Conservation (phyloP, 345 rosid genomes). For the Populus deltoides region DNA sequence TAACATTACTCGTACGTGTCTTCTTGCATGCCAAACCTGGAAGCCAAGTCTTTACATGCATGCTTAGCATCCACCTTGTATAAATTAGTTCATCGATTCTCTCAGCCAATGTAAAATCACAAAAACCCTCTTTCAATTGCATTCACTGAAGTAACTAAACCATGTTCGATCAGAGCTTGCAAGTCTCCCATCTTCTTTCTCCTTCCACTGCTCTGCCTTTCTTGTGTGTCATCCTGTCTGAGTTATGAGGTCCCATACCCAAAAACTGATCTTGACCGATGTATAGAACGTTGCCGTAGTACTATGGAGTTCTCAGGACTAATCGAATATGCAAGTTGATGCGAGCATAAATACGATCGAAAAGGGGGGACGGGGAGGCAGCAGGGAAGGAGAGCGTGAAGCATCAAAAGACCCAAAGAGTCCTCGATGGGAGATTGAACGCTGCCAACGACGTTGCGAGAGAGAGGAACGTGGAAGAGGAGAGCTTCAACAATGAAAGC, state of each 20-base stretch:
- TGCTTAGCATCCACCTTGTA: neutral
- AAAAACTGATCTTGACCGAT: neutral
- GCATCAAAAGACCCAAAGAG: slow-evolving; percentile 5
- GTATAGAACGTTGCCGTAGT: no score
- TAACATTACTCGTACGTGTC: neutral
- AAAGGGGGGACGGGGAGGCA: neutral
- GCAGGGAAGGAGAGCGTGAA: no score
- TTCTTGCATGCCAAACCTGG: neutral
- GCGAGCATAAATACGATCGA: neutral
- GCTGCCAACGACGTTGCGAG: slow-evolving; percentile 32
- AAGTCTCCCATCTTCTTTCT: neutral
- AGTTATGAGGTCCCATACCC: neutral
- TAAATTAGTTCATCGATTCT: neutral
- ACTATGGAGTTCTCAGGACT: no score
- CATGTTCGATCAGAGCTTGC: neutral
- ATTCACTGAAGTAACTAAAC: neutral
- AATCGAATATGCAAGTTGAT: no score
- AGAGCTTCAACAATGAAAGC: slow-evolving; percentile 16
- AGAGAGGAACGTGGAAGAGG: slow-evolving; percentile 2
- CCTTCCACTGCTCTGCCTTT: neutral
- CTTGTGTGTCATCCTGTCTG: neutral
- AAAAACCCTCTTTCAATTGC: neutral
- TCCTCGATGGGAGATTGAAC: slow-evolving; percentile 23
- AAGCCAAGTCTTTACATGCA: no score
- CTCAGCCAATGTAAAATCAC: no score